A percentile compares a stretch with the other conserved stretches of the same genome.
Evolutionary conservation across 2,329 filamentous ascomycete genomes (phyloP).

Genomic region (Alternaria gaisen): DNA sequence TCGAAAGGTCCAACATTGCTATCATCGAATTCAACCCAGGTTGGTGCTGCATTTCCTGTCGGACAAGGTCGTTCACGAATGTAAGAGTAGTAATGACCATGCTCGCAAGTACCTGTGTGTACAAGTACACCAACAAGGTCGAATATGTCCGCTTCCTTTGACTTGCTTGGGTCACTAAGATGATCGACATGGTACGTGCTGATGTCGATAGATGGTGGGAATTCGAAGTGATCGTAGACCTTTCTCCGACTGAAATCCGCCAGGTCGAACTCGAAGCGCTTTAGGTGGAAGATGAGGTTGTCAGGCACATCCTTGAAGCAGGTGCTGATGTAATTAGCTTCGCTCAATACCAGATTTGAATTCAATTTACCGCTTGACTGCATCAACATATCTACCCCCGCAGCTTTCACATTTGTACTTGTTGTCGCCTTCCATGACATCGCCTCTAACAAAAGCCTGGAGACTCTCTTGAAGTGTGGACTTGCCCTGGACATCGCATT

Average conservation of each 20-base stretch:
- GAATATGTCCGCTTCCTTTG: constrained; percentile 76
- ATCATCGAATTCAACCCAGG: constrained; percentile 96
- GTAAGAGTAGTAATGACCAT: constrained; percentile 97
- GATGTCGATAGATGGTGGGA: constrained; percentile 85
- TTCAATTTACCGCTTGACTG: constrained; percentile 76
- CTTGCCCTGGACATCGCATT: constrained; percentile 96
- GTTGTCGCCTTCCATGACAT: constrained; percentile 97
- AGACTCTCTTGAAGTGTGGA: constrained; percentile 83
- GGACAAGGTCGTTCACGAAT: constrained; percentile 78
- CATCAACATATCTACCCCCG: constrained; percentile 82
- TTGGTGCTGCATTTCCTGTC: constrained; percentile 52
- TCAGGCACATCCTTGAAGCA: constrained; percentile 93
- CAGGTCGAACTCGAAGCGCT: constrained; percentile 84
- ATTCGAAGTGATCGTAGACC: constrained; percentile 94
- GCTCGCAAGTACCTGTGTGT: constrained; percentile 90
- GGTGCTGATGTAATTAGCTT: constrained; percentile 62
- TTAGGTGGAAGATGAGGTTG: constrained; percentile 94
- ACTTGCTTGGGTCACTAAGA: constrained; percentile 69
- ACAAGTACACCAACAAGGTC: constrained; percentile 95
- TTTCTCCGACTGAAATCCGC: constrained; percentile 82
- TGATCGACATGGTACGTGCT: constrained; percentile 88
- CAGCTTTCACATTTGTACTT: constrained; percentile 97
- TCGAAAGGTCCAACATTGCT: constrained; percentile 82
- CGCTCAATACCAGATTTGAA: neutral
- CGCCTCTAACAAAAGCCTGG: constrained; percentile 93